Evolutionary conservation across 2,329 filamentous ascomycete genomes (phyloP).

Genomic region (Xylariaceae sp.): DNA sequence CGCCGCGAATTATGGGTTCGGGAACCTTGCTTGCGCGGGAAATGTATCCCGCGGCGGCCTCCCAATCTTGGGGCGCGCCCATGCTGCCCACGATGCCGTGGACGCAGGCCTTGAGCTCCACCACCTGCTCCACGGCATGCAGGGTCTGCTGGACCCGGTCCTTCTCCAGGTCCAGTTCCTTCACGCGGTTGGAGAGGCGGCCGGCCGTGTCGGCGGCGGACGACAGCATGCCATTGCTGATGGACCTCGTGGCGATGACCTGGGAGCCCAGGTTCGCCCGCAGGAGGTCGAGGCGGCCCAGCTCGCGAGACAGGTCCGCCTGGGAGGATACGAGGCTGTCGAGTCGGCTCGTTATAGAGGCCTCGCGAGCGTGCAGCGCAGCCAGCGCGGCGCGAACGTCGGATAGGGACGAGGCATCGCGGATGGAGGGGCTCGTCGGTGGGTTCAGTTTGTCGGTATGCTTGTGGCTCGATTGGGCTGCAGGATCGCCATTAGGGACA

Average conservation of each 20-base stretch:
- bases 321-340: slow-evolving; percentile 74
- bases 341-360: slow-evolving; percentile 64
- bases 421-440: slow-evolving; percentile 36
- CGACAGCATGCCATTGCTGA: slow-evolving; percentile 87
- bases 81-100: slow-evolving; percentile 91
- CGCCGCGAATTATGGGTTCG: slow-evolving; percentile 68
- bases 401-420: slow-evolving; percentile 64
- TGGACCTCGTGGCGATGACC: slow-evolving; percentile 70
- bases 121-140: slow-evolving; percentile 88
- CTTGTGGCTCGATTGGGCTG: slow-evolving; percentile 17
- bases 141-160: slow-evolving; percentile 83
- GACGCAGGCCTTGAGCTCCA: slow-evolving; percentile 93
- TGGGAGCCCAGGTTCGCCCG: slow-evolving; percentile 84
- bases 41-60: slow-evolving; percentile 87
- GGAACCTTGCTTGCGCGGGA: slow-evolving; percentile 77
- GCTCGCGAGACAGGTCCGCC: slow-evolving; percentile 76
- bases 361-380: slow-evolving; percentile 68
- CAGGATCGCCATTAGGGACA: slow-evolving; percentile 25
- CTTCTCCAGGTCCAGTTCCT: slow-evolving; percentile 84
- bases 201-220: slow-evolving; percentile 78
- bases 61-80: slow-evolving; percentile 98
- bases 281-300: slow-evolving; percentile 80
- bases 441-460: slow-evolving; percentile 20
- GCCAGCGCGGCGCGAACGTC: slow-evolving; percentile 74
- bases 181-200: slow-evolving; percentile 79